phyloP scores from a whole-genome alignment of 2,329 filamentous ascomycete genomes.

The Balansia obtecta region DNA sequence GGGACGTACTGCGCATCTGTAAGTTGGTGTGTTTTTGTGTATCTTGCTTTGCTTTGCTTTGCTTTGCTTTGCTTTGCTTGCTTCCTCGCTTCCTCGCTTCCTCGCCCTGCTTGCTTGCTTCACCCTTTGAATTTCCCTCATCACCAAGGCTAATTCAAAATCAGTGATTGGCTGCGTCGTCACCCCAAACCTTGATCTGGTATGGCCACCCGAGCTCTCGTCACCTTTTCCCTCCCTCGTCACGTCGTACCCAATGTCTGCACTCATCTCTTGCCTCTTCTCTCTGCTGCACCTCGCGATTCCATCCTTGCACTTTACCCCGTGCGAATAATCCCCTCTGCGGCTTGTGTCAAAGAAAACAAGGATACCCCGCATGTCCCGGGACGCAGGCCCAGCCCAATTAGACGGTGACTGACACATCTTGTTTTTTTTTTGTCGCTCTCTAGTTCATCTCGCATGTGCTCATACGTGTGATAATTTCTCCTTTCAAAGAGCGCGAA shows the following conservation, averaged over 20 bases:
- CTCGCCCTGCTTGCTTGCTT: too few species aligned
- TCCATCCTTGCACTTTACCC: not conserved
- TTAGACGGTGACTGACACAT: conserved; percentile 2
- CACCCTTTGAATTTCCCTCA: not conserved
- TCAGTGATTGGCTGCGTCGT: not conserved
- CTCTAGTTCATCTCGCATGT: not conserved
- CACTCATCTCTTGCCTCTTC: not conserved
- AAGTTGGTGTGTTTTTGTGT: not conserved
- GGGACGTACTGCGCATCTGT: not conserved
- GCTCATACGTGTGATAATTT: not conserved
- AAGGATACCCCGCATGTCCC: not conserved
- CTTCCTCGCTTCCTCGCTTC: too few species aligned
- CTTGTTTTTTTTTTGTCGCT: not conserved
- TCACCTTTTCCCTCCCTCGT: not conserved
- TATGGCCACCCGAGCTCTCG: too few species aligned
- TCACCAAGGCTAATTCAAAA: not conserved
- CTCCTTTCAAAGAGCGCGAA: not conserved
- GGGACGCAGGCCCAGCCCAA: not conserved
- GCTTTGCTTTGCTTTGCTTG: too few species aligned
- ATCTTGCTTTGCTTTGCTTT: too few species aligned
- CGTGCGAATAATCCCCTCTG: not conserved
- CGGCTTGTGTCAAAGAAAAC: not conserved
- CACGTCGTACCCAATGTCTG: not conserved
- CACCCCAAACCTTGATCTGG: not conserved
- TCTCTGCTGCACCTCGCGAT: not conserved